Evolutionary conservation across 2,329 filamentous ascomycete species (phyloP).

Genomic region (Colletotrichum nymphaeae): DNA sequence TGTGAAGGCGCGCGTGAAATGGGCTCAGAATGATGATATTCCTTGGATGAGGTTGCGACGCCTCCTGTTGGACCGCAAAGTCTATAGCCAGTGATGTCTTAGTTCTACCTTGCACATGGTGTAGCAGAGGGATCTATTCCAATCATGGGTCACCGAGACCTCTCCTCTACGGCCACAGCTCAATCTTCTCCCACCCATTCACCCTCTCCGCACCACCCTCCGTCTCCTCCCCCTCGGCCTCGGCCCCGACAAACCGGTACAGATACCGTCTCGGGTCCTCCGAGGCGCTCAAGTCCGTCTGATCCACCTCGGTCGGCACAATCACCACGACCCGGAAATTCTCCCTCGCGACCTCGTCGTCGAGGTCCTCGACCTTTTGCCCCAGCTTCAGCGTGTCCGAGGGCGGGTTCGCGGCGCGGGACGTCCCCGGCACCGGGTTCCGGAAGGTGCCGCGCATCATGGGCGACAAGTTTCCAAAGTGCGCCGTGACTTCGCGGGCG

Average conservation of each 20-base stretch:
- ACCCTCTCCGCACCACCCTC: constrained; percentile 49
- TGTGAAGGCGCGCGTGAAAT: constrained; percentile 14
- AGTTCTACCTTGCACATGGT: background rate
- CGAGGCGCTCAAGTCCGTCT: constrained; percentile 76
- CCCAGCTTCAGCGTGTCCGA: constrained; percentile 57
- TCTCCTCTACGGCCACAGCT: constrained; percentile 71
- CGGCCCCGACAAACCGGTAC: constrained; percentile 68
- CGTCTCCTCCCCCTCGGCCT: constrained; percentile 44
- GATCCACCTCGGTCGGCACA: constrained; percentile 81
- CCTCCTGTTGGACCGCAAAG: background rate
- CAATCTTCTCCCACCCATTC: constrained; percentile 71
- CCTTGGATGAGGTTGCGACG: background rate
- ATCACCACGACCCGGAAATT: constrained; percentile 90
- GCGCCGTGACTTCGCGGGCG: constrained; percentile 81
- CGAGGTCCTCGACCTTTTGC: constrained; percentile 75
- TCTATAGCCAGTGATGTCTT: background rate
- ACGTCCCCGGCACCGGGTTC: constrained; percentile 75
- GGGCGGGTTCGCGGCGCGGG: constrained; percentile 63
- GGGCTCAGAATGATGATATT: constrained; percentile 10
- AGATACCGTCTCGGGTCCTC: constrained; percentile 72
- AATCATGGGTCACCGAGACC: background rate
- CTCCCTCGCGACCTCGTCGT: constrained; percentile 76
- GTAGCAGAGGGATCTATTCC: background rate
- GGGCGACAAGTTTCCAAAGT: constrained; percentile 91
- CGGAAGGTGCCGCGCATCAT: constrained; percentile 82